These are phyloP conservation scores for Solanum habrochaites DNA, from an alignment of 257 asterid species.

Conservation along the genomic window DNA sequence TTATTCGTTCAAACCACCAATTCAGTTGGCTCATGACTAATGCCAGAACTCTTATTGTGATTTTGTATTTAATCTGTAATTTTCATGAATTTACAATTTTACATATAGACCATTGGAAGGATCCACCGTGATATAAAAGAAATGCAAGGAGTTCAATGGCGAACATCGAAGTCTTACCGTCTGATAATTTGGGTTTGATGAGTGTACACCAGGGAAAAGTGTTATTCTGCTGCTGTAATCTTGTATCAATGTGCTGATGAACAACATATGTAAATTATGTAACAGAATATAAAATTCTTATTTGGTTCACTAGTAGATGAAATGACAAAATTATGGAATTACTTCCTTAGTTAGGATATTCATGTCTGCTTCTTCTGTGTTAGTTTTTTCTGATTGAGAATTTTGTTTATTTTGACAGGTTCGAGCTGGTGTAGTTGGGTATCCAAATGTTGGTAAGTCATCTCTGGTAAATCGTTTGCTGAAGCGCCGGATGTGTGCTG, in stretches of 20 bases:
- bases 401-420: slow-evolving; percentile 32
- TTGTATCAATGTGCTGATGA: background rate
- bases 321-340: background rate
- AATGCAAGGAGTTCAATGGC: background rate
- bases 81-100: background rate
- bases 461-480: slow-evolving; percentile 88
- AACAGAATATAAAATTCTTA: background rate
- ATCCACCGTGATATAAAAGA: background rate
- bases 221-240: background rate
- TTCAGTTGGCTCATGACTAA: background rate
- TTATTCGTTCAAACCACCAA: background rate
- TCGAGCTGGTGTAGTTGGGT: slow-evolving; percentile 93
- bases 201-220: background rate
- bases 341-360: background rate
- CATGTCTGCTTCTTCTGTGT: background rate
- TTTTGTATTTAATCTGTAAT: background rate
- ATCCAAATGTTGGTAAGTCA: slow-evolving; percentile 96
- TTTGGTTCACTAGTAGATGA: background rate
- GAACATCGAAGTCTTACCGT: background rate
- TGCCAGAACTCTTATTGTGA: background rate
- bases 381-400: background rate
- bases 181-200: background rate
- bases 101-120: background rate
- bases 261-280: background rate
- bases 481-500: slow-evolving; percentile 94